These are phyloP conservation scores for Podospora australis DNA, from an alignment of 495 filamentous ascomycete species.

Conservation along the genomic window DNA sequence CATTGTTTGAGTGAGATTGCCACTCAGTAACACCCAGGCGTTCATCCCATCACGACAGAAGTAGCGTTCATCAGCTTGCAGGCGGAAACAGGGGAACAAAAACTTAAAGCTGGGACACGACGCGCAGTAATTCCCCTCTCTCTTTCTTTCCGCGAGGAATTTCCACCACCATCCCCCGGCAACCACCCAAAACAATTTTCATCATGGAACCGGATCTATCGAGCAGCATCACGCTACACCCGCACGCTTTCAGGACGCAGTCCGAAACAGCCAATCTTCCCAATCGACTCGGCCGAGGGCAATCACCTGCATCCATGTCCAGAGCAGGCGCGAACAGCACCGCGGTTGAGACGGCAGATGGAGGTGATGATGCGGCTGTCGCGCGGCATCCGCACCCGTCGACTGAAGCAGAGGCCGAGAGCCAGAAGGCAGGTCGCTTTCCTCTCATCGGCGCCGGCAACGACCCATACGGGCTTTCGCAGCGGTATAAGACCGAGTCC, in stretches of 20 bases:
- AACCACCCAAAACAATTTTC: too few species aligned
- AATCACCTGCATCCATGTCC: conserved; percentile 13
- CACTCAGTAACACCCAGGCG: background rate
- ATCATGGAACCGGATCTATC: conserved; percentile 33
- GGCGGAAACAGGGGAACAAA: background rate
- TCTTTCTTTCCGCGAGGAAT: background rate
- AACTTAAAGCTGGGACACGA: too few species aligned
- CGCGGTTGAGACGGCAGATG: conserved; percentile 41
- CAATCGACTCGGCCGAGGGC: conserved; percentile 8
- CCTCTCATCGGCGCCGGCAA: conserved; percentile 47
- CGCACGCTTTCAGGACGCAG: conserved; percentile 43
- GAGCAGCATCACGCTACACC: conserved; percentile 37
- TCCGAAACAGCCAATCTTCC: conserved; percentile 23
- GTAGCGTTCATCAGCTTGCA: too few species aligned
- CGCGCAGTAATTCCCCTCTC: too few species aligned
- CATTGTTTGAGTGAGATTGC: too few species aligned
- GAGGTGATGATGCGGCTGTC: conserved; percentile 31
- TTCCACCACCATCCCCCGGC: background rate
- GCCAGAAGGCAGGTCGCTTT: conserved; percentile 43
- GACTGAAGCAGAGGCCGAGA: conserved; percentile 67
- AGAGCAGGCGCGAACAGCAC: conserved; percentile 37
- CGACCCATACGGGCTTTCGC: conserved; percentile 79
- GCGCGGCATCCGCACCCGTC: conserved; percentile 36
- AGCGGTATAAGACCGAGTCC: conserved; percentile 65
- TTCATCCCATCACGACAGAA: conserved; percentile 8